These are phyloP conservation scores for Citrullus amarus DNA, from an alignment of 306 rosid species.

Conservation along the genomic window DNA sequence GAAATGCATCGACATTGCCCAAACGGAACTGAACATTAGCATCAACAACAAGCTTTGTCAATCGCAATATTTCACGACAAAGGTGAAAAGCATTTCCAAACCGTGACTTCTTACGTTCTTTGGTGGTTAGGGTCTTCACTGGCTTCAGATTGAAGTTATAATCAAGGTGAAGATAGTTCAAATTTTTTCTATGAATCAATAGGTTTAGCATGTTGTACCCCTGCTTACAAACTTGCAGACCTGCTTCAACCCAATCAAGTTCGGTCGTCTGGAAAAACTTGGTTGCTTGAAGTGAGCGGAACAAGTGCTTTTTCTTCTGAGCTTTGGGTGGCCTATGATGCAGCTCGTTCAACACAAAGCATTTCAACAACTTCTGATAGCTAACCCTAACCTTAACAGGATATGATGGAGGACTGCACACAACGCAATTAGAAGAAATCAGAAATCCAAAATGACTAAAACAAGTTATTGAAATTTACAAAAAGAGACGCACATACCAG, in stretches of 20 bases:
- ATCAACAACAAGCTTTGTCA: constrained; percentile 98
- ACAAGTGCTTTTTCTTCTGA: constrained; percentile 90
- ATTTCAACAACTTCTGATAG: constrained; percentile 83
- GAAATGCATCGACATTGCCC: constrained; percentile 98
- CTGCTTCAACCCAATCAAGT: constrained; percentile 99
- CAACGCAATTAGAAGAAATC: background rate
- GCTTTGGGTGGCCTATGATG: constrained; percentile 99
- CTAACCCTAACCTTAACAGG: constrained; percentile 98
- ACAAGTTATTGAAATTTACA: background rate
- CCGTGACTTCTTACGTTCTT: constrained; percentile 92
- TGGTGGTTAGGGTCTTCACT: constrained; percentile 88
- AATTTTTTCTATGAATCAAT: constrained; percentile 87
- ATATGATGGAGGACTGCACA: constrained; percentile 88
- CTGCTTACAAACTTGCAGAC: constrained; percentile 99
- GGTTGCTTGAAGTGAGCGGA: constrained; percentile 91
- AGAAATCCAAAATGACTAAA: background rate
- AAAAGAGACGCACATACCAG: constrained; percentile 32
- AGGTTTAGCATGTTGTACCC: constrained; percentile 96
- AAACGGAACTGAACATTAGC: constrained; percentile 95
- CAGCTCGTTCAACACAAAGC: constrained; percentile 93
- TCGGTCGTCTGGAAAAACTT: constrained; percentile 98
- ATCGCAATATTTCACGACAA: constrained; percentile 91
- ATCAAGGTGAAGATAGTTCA: constrained; percentile 97
- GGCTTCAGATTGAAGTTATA: constrained; percentile 96
- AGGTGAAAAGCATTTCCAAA: constrained; percentile 99